These are phyloP conservation scores for Suhomyces bokatorum DNA, from an alignment of 1,139 yeast species.

Conservation along the genomic window DNA sequence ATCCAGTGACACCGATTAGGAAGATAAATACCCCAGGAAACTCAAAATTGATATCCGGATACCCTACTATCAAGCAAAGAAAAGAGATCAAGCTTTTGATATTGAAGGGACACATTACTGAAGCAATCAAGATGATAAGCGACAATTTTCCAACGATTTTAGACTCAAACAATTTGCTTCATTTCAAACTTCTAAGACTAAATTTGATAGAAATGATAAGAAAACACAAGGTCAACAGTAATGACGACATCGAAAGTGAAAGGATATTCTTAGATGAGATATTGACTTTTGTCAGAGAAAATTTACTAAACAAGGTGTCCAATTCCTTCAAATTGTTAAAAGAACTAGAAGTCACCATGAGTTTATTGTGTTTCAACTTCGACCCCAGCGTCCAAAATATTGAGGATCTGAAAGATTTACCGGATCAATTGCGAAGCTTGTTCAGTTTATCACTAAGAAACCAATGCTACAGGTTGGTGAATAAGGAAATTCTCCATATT, in stretches of 20 bases:
- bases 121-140: conserved; percentile 48
- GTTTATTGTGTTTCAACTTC: conserved; percentile 57
- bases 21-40: conserved; percentile 13
- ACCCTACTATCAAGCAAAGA: conserved; percentile 49
- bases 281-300: conserved; percentile 60
- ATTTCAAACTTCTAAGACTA: conserved; percentile 60
- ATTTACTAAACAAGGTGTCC: conserved; percentile 58
- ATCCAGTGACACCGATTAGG: not conserved
- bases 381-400: conserved; percentile 35
- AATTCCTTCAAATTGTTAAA: conserved; percentile 52
- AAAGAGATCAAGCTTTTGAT: conserved; percentile 50
- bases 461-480: conserved; percentile 61
- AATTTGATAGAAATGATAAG: conserved; percentile 67
- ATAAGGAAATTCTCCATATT: conserved; percentile 45
- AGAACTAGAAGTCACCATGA: conserved; percentile 72
- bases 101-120: conserved; percentile 49
- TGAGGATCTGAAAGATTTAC: conserved; percentile 47
- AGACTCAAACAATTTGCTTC: conserved; percentile 56
- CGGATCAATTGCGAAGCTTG: conserved; percentile 50
- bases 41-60: conserved; percentile 31
- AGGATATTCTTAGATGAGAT: conserved; percentile 54
- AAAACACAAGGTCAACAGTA: conserved; percentile 37
- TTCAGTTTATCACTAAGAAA: conserved; percentile 56
- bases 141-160: conserved; percentile 54
- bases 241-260: conserved; percentile 26